Percentiles rank a stretch among this genome's conserved stretches.
Evolutionary conservation across 2,329 filamentous ascomycete genomes (phyloP).

Genomic region (Penicillium brasilianum): DNA sequence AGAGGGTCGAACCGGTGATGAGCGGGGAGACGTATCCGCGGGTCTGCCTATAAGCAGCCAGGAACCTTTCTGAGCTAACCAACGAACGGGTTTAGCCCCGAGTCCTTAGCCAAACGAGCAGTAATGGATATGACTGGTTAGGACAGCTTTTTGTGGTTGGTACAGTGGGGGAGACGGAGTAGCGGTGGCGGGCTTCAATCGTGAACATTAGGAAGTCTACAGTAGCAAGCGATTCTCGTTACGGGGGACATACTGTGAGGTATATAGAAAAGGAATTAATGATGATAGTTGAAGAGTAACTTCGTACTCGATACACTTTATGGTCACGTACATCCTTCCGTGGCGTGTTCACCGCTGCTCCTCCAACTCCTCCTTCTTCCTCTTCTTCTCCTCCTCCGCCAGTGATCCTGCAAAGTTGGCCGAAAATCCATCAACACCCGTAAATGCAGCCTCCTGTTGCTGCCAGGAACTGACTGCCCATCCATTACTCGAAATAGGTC

Average conservation of each 20-base stretch:
- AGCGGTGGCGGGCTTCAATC: neutral
- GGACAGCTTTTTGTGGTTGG: neutral
- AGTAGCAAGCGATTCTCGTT: neutral
- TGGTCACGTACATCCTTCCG: neutral
- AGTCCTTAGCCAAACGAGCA: neutral
- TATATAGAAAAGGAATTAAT: no score
- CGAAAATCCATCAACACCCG: neutral
- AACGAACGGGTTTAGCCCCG: conserved; percentile 18
- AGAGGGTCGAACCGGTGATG: conserved; percentile 9
- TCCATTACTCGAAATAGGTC: neutral
- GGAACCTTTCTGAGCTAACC: conserved; percentile 11
- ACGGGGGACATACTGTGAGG: no score
- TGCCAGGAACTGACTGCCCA: neutral
- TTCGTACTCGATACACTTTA: neutral
- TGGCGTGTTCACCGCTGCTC: neutral
- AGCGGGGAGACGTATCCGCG: conserved; percentile 10
- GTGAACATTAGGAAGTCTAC: neutral
- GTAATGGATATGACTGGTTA: neutral
- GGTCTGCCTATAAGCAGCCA: conserved; percentile 15
- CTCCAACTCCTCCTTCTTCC: neutral
- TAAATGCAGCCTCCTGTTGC: neutral
- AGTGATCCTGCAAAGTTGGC: neutral
- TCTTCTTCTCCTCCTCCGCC: neutral
- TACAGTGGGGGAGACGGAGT: neutral
- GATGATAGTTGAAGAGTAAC: neutral